Percentiles rank a stretch among this genome's conserved stretches.
Conservation (phyloP, 345 rosid species). For the Melaleuca alternifolia region DNA sequence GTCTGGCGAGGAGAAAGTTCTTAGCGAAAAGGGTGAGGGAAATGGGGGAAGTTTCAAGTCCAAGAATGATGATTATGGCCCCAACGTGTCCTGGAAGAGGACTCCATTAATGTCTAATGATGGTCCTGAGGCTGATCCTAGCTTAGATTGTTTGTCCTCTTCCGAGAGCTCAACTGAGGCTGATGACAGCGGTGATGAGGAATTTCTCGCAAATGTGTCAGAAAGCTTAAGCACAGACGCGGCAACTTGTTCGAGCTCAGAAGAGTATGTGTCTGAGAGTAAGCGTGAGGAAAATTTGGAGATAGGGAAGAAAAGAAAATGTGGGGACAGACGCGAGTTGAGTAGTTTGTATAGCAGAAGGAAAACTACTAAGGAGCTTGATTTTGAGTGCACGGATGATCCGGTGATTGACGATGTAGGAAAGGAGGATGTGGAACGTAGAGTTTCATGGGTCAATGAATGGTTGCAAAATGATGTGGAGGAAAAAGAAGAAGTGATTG, state of each 20-base stretch:
- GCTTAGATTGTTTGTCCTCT: neutral
- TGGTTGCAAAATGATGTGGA: neutral
- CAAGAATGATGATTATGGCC: neutral
- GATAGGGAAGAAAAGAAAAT: neutral
- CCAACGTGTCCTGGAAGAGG: neutral
- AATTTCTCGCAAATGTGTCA: neutral
- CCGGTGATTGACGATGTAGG: neutral
- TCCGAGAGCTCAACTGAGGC: neutral
- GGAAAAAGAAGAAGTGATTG: neutral
- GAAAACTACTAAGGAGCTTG: neutral
- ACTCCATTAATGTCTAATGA: neutral
- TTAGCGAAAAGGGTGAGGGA: neutral
- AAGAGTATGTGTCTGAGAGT: neutral
- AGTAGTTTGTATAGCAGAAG: neutral
- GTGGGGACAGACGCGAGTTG: neutral
- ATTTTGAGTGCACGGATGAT: neutral
- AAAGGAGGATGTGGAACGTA: neutral
- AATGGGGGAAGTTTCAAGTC: neutral
- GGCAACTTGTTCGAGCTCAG: neutral
- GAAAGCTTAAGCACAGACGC: neutral
- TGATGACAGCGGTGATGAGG: neutral
- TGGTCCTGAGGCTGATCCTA: neutral
- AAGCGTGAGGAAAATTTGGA: neutral
- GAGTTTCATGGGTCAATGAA: neutral
- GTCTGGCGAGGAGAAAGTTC: neutral